Base-by-base conservation (phyloP, 2,329 filamentous ascomycete genomes). In the Beauveria varroae region DNA sequence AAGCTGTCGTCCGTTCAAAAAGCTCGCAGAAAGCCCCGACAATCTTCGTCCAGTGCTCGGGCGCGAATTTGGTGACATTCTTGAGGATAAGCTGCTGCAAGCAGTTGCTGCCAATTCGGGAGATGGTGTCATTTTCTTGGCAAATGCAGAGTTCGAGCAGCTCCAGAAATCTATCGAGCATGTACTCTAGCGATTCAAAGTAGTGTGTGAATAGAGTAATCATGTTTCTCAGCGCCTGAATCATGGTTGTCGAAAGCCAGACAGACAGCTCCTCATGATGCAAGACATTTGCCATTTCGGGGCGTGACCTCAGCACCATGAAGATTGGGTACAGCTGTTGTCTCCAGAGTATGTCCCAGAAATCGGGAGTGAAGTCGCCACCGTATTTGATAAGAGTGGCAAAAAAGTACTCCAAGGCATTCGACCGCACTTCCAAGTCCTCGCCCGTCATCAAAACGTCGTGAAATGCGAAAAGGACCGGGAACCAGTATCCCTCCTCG, bases 381-480 rank as follows among this genome's bases (percentile, higher is more conserved):
- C 96, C 95, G 67, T 98, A 95, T 64, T 86, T 86, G 62, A 96
- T 87, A 7, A 99, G 81, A 0, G 92, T 92, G 63, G 98, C 93
- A 68, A 99, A 99, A 64, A 99, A 91, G 74, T 98, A 99, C 67
- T 93, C 96, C 46, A 99, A 81, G 2, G 96, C 95, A 75, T 85
- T 87, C 1, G 85, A 97, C 62, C 95, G 88, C 46, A 98, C 95
- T 75, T 99, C 95, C 20, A 99, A 82, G 72, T 99, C 95, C 74
- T 99, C 96, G 2, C 96, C 95, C 1, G 95, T 99, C 95, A 99
- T 99, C 53, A 99, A 79, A 24, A 99, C 93, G 73, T 99, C 95
- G 72, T 99, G 95, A 79, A 99, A 99, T 3, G 96, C 93, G 71
- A 99, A 98, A 34, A 99, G 80, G 6, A 99, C 90, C 0, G 95